Conservation (phyloP, 179 eudicot species). For the Beta lomatogona region DNA sequence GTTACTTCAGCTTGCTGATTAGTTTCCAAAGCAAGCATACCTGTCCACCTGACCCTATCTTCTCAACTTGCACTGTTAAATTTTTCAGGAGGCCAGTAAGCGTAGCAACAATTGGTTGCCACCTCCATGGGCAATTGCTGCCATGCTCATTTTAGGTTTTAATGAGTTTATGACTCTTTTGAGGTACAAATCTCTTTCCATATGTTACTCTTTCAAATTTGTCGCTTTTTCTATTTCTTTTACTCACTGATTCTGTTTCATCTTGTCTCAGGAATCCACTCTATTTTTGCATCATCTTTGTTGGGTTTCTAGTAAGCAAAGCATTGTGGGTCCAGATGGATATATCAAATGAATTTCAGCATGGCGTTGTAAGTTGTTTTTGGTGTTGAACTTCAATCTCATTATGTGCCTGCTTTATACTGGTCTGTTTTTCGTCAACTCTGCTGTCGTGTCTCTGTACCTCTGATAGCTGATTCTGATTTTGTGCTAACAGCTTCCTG, state of each 20-base stretch:
- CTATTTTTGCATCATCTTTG: slow-evolving; percentile 70
- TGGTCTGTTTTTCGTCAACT: not conserved
- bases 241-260: slow-evolving; percentile 19
- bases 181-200: slow-evolving; percentile 43
- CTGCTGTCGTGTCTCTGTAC: not conserved
- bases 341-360: slow-evolving; percentile 69
- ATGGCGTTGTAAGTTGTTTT: slow-evolving; percentile 73
- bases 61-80: slow-evolving; percentile 1
- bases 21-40: not conserved
- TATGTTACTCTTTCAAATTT: not conserved
- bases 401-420: not conserved
- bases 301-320: slow-evolving; percentile 68
- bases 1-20: not conserved
- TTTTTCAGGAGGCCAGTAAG: slow-evolving; percentile 78
- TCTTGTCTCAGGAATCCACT: slow-evolving; percentile 77
- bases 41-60: not conserved
- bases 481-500: slow-evolving; percentile 72
- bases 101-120: slow-evolving; percentile 93
- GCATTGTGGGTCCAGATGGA: slow-evolving; percentile 98
- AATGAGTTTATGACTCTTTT: slow-evolving; percentile 96
- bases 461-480: slow-evolving; percentile 14
- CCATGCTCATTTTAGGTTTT: slow-evolving; percentile 75
- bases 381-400: not conserved
- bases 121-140: slow-evolving; percentile 99
- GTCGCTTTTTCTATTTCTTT: not conserved